A percentile compares a stretch with the other conserved stretches of the same genome.
These are phyloP conservation scores for Cutaneotrichosporon spelunceum DNA, from an alignment of 1,284 basidiomycete species.

Conservation along the genomic window DNA sequence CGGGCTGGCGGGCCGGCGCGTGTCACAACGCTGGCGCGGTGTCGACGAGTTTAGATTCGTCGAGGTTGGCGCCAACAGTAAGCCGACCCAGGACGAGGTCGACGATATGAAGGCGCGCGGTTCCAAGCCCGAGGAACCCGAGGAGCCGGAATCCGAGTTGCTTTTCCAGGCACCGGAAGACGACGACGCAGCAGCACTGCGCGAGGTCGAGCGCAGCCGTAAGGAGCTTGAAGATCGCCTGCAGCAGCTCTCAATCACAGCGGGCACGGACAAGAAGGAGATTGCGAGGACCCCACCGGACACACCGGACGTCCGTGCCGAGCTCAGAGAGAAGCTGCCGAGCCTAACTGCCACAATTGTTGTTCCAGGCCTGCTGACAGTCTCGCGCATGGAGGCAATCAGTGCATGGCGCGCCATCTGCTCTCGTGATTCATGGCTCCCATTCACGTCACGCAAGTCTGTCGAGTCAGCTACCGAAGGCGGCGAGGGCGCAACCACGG, in stretches of 20 bases:
- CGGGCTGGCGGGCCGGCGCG: conserved; percentile 54
- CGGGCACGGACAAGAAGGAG: conserved; percentile 7
- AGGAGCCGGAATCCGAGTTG: conserved; percentile 5
- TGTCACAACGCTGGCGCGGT: conserved; percentile 56
- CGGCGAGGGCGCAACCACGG: conserved; percentile 9
- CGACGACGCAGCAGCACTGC: conserved; percentile 13
- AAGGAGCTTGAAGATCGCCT: conserved; percentile 16
- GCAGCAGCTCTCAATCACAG: conserved; percentile 11
- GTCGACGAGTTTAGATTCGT: conserved; percentile 56
- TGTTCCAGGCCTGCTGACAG: conserved; percentile 54
- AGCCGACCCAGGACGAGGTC: conserved; percentile 42
- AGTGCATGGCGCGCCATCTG: conserved; percentile 49
- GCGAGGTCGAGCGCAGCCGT: conserved; percentile 12
- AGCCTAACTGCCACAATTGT: conserved; percentile 53
- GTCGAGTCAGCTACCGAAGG: neutral
- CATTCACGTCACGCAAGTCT: neutral
- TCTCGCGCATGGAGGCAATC: conserved; percentile 51
- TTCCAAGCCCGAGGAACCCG: conserved; percentile 10
- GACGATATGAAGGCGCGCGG: conserved; percentile 34
- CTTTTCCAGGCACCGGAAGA: conserved; percentile 10
- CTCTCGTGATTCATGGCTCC: conserved; percentile 9
- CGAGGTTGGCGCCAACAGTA: conserved; percentile 48
- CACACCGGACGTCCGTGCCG: conserved; percentile 13
- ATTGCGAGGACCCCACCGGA: conserved; percentile 6
- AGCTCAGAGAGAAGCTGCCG: conserved; percentile 67